Conservation (phyloP, 2,329 filamentous ascomycete species). For the Aspergillus floridensis region DNA sequence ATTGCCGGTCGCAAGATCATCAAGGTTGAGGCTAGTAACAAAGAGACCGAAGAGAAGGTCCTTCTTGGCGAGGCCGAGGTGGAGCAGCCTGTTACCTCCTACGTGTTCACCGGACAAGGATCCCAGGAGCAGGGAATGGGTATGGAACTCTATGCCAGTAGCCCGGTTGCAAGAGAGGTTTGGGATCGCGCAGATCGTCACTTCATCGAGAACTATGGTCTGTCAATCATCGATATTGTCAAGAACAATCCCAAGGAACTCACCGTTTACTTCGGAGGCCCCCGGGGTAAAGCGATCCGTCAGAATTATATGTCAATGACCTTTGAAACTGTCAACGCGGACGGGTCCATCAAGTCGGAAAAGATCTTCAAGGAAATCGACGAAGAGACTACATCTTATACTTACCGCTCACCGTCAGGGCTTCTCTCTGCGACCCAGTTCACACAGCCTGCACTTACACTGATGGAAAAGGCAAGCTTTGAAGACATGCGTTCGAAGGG, state of each 20-base stretch:
- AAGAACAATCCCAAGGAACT: conserved; percentile 99
- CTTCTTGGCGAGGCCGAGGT: conserved; percentile 93
- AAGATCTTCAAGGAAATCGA: conserved; percentile 99
- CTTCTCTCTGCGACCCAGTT: conserved; percentile 96
- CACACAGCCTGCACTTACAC: conserved; percentile 91
- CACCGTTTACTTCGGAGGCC: conserved; percentile 96
- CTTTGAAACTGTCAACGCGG: conserved; percentile 92
- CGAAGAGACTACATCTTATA: conserved; percentile 92
- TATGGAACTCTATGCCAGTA: conserved; percentile 96
- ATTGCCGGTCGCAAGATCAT: conserved; percentile 98
- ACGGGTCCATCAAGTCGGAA: conserved; percentile 94
- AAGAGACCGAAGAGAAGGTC: conserved; percentile 95
- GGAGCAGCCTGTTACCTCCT: conserved; percentile 93
- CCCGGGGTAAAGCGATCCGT: conserved; percentile 92
- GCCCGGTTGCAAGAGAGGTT: conserved; percentile 89
- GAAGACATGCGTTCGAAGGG: conserved; percentile 99
- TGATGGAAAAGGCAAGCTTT: conserved; percentile 99
- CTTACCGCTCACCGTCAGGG: conserved; percentile 91
- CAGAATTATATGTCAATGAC: conserved; percentile 99
- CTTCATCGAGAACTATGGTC: conserved; percentile 97
- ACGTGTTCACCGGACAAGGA: conserved; percentile 97
- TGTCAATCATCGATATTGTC: conserved; percentile 97
- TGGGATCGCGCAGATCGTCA: conserved; percentile 98
- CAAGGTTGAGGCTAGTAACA: conserved; percentile 95
- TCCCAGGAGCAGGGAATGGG: conserved; percentile 99